Conservation (phyloP, 1,284 basidiomycete species). For the Pisolithus thermaeus region DNA sequence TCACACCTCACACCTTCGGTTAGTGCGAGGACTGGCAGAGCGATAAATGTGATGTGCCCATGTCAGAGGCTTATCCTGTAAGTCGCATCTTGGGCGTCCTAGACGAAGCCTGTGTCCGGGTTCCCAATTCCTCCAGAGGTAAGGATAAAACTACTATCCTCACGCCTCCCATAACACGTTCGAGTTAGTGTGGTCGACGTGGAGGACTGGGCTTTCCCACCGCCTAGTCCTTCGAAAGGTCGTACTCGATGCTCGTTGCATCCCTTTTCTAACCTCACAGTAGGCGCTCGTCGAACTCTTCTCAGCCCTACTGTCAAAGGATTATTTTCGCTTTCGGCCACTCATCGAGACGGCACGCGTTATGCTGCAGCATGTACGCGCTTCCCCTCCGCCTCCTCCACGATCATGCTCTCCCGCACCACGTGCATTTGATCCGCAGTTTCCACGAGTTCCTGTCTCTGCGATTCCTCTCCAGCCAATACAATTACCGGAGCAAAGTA, state of each 20-base stretch:
- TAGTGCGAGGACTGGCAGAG: conserved; percentile 85
- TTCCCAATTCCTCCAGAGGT: conserved; percentile 42
- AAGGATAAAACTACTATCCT: neutral
- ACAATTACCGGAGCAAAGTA: conserved; percentile 41
- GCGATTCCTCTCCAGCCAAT: conserved; percentile 69
- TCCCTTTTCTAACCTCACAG: conserved; percentile 3
- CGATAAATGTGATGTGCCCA: conserved; percentile 78
- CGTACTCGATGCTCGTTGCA: conserved; percentile 2
- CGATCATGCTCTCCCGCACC: conserved; percentile 42
- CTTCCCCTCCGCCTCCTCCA: conserved; percentile 29
- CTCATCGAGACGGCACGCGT: conserved; percentile 18
- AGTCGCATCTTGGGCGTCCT: conserved; percentile 54
- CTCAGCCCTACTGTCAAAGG: conserved; percentile 26
- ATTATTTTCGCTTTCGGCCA: conserved; percentile 16
- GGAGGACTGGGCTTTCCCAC: conserved; percentile 46
- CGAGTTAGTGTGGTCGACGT: conserved; percentile 32
- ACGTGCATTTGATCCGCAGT: conserved; percentile 63
- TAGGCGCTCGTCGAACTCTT: conserved; percentile 44
- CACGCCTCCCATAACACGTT: conserved; percentile 2
- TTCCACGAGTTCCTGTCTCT: conserved; percentile 65
- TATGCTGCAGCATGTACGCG: conserved; percentile 16
- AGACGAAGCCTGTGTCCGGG: conserved; percentile 53
- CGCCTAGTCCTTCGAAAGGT: conserved; percentile 59
- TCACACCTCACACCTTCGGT: conserved; percentile 10
- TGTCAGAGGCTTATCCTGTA: conserved; percentile 67